Base-by-base conservation (phyloP, 169 alveolate genomes). In the Cryptosporidium muris region DNA sequence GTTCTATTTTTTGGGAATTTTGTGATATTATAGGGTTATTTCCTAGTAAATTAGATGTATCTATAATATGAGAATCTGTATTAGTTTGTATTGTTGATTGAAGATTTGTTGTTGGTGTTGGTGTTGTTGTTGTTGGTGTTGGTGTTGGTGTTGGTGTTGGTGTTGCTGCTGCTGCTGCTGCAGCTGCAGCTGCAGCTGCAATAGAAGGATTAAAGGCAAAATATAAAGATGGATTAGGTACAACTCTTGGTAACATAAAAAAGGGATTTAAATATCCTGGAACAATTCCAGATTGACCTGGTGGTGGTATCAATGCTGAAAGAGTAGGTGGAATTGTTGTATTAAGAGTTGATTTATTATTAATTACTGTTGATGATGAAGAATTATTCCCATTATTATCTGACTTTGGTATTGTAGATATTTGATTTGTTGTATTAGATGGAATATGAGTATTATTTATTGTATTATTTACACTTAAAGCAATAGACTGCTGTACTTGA, bases 261-360 rank as follows among this genome's bases (percentile, higher is more conserved):
- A 74, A 74, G 9, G 85, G 85, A 74, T 74, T 74, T 36, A 74
- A 5, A n/a, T 74, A 68, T 37, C 74, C 63, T 12, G 81, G 63
- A 48, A 66, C 36, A 25, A 74, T 40, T 12, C 85, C 85, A 56
- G 42, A 51, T 3, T 60, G 38, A 16, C 40, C 6, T 53, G 14
- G 63, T n/a, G 65, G 48, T 34, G 38, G 11, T 34, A 47, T 42
- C 14, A 52, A 53, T 53, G 54, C n/a, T 66, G 81, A 43, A 25
- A 51, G 43, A 40, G 65, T 16, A 7, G 42, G 12, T 37, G 34
- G 81, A 6, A 3, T 40, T 12, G 38, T 53, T 16, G 14, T 53
- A 37, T 53, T 25, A 25, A 25, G 25, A 25, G 25, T 25, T 25
- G 25, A 0, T 25, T 25, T 25, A 25, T 25, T 25, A 25, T 25